Evolutionary conservation across 345 rosid species (phyloP), one percentile per base, ranked within the genome.

Genomic region (Pistacia vera): DNA sequence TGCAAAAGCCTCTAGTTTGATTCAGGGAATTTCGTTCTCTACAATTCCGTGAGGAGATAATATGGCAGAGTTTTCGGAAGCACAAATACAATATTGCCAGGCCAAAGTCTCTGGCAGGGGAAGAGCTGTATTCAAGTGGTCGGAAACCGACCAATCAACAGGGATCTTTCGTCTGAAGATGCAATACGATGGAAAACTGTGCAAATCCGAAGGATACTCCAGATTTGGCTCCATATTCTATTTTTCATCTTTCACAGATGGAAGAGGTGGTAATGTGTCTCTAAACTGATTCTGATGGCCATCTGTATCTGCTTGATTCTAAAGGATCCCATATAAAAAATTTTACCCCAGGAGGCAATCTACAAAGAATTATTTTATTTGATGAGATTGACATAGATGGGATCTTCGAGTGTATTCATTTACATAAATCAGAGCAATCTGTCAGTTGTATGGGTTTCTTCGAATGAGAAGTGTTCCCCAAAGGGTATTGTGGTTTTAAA

Each of bases 21-120:
- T 64, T 74, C 77, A 0, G 86, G 82, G 18, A 80, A 83, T 49
- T 77, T 83, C 7, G 80, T 83, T 11, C 66, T 83, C 69, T 80
- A 75, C 61, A 74, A 78, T 71, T 75, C 82, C 0, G 46, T 14
- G 59, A n/a, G 22, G 35, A 71, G 2, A 17, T 75, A 4, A 54
- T 65, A 35, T 78, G 83, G 86, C 83, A 83, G 66, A 83, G 48
- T 55, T 83, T 75, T 55, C 69, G 36, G 51, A 0, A 0, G 20
- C 10, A 83, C 80, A 0, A 69, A 80, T 12, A 77, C 79, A 56
- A 49, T 83, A 16, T 58, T 80, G 14, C 64, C 59, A 36, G 72
- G 79, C 2, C 83, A 83, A 11, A 63, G 22, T 30, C 70, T 83
- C 48, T 66, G n/a, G 25, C 75, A 7, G 66, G 61, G 18, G 5